phyloP scores from a whole-genome alignment of 2,329 filamentous ascomycete species.

The Ceratocystis diversiconidia region DNA sequence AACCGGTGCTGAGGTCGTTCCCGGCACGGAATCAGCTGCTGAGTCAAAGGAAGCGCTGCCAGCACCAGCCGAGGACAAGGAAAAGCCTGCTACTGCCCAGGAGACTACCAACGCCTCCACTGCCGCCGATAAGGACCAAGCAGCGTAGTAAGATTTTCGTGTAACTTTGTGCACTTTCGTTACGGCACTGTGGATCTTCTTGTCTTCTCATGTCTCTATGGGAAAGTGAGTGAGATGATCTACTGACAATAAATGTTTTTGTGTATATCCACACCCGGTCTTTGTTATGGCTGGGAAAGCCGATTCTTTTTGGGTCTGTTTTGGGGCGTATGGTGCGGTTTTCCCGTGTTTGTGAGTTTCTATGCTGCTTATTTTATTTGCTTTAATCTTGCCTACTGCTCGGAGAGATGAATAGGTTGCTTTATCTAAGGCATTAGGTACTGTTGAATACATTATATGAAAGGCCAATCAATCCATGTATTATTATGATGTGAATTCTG shows the following conservation, averaged over 20 bases:
- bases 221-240: background rate
- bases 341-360: background rate
- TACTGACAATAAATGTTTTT: background rate
- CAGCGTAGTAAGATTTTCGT: background rate
- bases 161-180: background rate
- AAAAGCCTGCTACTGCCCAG: background rate
- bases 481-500: too few relatives aligned
- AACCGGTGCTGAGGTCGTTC: background rate
- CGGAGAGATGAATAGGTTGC: background rate
- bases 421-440: too few relatives aligned
- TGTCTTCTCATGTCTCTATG: background rate
- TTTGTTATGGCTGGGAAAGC: slow-evolving; percentile 6
- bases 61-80: background rate
- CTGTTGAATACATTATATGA: background rate
- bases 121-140: background rate
- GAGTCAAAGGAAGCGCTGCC: background rate
- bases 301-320: background rate
- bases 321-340: background rate
- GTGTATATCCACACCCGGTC: background rate
- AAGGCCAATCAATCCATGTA: too few relatives aligned
- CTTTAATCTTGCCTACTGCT: background rate
- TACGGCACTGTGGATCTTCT: background rate
- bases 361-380: background rate
- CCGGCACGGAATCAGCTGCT: background rate
- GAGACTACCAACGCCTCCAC: background rate